Percentiles rank a stretch among this genome's conserved stretches.
phyloP scores from a whole-genome alignment of 768 basidiomycete species.

The Podaxis carcinomalis region DNA sequence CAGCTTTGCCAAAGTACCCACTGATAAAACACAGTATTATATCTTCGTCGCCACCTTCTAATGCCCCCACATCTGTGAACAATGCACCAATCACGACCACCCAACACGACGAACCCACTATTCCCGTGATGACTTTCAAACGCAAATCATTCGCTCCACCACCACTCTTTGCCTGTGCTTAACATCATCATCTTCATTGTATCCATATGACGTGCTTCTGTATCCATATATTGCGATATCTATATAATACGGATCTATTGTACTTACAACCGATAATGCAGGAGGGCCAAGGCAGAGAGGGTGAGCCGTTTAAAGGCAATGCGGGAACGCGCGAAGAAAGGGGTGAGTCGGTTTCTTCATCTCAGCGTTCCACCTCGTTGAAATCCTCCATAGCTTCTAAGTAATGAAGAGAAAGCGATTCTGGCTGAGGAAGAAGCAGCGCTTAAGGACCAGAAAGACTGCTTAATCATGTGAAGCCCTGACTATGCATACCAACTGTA shows the following conservation, averaged over 20 bases:
- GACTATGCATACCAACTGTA: neutral
- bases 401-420: conserved; percentile 59
- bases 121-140: conserved; percentile 30
- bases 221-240: conserved; percentile 13
- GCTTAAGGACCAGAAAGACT: conserved; percentile 44
- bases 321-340: conserved; percentile 71
- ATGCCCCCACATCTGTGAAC: conserved; percentile 12
- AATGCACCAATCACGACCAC: conserved; percentile 14
- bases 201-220: conserved; percentile 23
- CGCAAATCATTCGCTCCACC: conserved; percentile 57
- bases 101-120: conserved; percentile 22
- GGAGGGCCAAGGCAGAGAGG: conserved; percentile 72
- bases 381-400: conserved; percentile 39
- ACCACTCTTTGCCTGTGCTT: conserved; percentile 64
- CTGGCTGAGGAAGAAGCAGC: conserved; percentile 47
- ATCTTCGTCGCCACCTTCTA: conserved; percentile 18
- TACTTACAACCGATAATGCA: conserved; percentile 25
- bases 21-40: conserved; percentile 65
- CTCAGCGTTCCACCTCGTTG: neutral
- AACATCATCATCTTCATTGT: conserved; percentile 29
- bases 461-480: conserved; percentile 46
- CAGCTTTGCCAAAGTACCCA: conserved; percentile 35
- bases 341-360: conserved; percentile 39
- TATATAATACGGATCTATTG: conserved; percentile 15
- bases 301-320: conserved; percentile 68